These are phyloP conservation scores for Isabelozyma gotoi DNA, from an alignment of 805 yeast genomes.

Conservation along the genomic window DNA sequence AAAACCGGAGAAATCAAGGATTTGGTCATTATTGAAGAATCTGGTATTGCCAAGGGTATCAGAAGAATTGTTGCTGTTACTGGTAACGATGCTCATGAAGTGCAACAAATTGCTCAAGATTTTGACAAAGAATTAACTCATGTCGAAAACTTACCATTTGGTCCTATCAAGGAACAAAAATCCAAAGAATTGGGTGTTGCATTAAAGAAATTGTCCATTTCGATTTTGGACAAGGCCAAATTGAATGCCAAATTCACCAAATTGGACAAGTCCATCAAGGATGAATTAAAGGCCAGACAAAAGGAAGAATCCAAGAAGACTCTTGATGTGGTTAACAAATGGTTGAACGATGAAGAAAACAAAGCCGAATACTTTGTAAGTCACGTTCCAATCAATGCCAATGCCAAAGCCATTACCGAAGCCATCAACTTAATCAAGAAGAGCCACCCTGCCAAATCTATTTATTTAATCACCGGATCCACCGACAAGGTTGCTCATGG, in stretches of 20 bases:
- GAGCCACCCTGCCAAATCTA: conserved; percentile 68
- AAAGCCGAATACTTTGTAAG: conserved; percentile 63
- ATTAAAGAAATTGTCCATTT: conserved; percentile 77
- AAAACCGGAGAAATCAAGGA: conserved; percentile 93
- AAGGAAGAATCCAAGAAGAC: conserved; percentile 85
- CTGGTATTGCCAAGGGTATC: conserved; percentile 98
- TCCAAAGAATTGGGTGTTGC: conserved; percentile 83
- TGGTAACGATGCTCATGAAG: conserved; percentile 86
- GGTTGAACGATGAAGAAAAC: conserved; percentile 54
- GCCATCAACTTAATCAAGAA: conserved; percentile 83
- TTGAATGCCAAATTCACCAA: conserved; percentile 72
- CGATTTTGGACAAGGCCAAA: conserved; percentile 75
- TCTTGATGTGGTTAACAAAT: conserved; percentile 69
- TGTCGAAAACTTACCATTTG: conserved; percentile 64
- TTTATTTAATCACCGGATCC: conserved; percentile 77
- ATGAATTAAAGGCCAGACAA: conserved; percentile 82
- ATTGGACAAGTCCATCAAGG: conserved; percentile 84
- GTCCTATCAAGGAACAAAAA: conserved; percentile 74
- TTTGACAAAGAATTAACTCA: conserved; percentile 61
- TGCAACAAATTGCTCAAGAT: conserved; percentile 78
- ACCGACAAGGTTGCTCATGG: conserved; percentile 89
- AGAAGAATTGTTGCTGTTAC: conserved; percentile 98
- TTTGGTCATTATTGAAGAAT: conserved; percentile 86
- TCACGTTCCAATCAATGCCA: conserved; percentile 68
- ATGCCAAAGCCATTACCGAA: conserved; percentile 93